Percentiles rank a stretch among this genome's conserved stretches.
Conservation (phyloP, 805 yeast species). For the Zygoascus ofunaensis region DNA sequence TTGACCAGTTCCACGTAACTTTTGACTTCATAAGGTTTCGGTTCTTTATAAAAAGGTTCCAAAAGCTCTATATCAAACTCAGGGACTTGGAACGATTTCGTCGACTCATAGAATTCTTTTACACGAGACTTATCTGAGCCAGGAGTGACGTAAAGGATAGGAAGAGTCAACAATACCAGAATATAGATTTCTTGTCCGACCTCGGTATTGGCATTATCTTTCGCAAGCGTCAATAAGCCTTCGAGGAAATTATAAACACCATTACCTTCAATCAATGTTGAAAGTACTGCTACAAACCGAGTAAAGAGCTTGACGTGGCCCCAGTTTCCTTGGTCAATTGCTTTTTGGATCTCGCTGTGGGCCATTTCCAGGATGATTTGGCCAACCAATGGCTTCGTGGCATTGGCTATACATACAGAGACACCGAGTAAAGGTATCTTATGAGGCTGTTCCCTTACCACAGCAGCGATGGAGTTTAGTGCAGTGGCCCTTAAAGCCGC, state of each 20-base stretch:
- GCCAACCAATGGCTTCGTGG: slow-evolving; percentile 56
- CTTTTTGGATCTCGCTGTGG: slow-evolving; percentile 51
- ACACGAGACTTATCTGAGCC: slow-evolving; percentile 28
- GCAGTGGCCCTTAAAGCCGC: slow-evolving; percentile 55
- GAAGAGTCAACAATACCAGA: slow-evolving; percentile 52
- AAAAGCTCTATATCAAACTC: slow-evolving; percentile 3
- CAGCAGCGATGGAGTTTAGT: slow-evolving; percentile 55
- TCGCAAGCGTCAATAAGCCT: slow-evolving; percentile 45
- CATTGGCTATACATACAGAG: slow-evolving; percentile 55
- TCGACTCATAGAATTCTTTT: slow-evolving; percentile 8
- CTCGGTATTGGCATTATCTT: slow-evolving; percentile 30
- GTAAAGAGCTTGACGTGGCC: slow-evolving; percentile 60
- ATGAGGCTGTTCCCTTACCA: slow-evolving; percentile 83
- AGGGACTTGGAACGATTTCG: slow-evolving; percentile 37
- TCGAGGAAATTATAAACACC: slow-evolving; percentile 41
- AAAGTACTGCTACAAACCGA: slow-evolving; percentile 58
- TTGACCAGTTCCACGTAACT: slow-evolving; percentile 4
- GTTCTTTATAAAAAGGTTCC: neutral
- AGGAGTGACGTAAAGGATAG: slow-evolving; percentile 37
- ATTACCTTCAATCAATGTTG: slow-evolving; percentile 50
- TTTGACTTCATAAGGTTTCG: neutral
- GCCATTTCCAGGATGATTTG: slow-evolving; percentile 59
- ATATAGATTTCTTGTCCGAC: slow-evolving; percentile 62
- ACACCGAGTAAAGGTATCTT: slow-evolving; percentile 67
- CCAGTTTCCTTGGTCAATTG: slow-evolving; percentile 44